phyloP scores from a whole-genome alignment of 768 basidiomycete species.

The Mrakia blollopis region DNA sequence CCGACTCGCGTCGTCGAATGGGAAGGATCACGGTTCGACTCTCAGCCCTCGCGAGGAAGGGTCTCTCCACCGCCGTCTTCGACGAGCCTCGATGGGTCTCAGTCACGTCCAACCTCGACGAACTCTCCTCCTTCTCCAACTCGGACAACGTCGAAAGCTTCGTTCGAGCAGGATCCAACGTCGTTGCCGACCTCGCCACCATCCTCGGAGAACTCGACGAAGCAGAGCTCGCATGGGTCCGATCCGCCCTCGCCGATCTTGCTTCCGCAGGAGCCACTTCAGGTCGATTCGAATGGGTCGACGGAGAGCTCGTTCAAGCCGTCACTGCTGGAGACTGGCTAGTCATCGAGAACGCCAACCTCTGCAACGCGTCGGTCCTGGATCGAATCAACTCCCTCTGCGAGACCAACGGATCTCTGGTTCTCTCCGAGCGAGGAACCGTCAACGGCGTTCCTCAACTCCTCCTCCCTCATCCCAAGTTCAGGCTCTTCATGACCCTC shows the following conservation, averaged over 20 bases:
- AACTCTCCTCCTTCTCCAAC: constrained; percentile 2
- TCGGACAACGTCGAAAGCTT: constrained; percentile 20
- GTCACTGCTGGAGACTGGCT: constrained; percentile 86
- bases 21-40: constrained; percentile 16
- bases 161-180: not conserved
- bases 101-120: constrained; percentile 9
- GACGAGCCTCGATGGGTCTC: constrained; percentile 16
- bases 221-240: constrained; percentile 26
- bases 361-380: constrained; percentile 90
- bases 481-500: constrained; percentile 88
- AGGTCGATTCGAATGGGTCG: constrained; percentile 86
- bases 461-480: constrained; percentile 76
- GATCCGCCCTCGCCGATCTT: constrained; percentile 21
- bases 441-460: constrained; percentile 69
- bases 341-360: constrained; percentile 83
- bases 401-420: constrained; percentile 72
- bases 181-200: constrained; percentile 16
- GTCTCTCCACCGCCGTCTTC: constrained; percentile 5
- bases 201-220: constrained; percentile 22
- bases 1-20: constrained; percentile 48
- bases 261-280: constrained; percentile 32
- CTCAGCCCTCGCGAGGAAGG: constrained; percentile 8
- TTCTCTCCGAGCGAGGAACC: constrained; percentile 84
- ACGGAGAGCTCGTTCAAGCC: constrained; percentile 82
- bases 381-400: constrained; percentile 96